Conservation (phyloP, 2,329 filamentous ascomycete genomes). For the Amphichorda felina region DNA sequence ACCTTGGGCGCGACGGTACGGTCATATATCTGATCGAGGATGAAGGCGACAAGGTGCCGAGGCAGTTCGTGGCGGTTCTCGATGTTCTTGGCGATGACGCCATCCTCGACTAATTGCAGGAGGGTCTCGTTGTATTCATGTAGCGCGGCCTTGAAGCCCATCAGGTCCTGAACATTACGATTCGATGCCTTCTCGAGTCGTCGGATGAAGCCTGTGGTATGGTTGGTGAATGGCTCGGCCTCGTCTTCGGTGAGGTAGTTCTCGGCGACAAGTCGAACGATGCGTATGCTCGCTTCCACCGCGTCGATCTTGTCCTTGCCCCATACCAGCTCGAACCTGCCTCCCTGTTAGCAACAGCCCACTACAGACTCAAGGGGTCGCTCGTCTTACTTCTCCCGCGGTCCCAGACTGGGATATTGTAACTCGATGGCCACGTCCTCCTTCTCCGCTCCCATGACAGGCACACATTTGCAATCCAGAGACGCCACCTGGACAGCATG, state of each 20-base stretch:
- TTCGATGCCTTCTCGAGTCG: constrained; percentile 64
- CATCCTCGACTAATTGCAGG: constrained; percentile 51
- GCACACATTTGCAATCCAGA: constrained; percentile 35
- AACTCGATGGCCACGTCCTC: constrained; percentile 53
- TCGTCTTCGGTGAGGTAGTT: constrained; percentile 68
- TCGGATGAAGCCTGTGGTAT: constrained; percentile 62
- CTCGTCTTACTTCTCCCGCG: constrained; percentile 49
- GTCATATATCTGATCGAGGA: constrained; percentile 80
- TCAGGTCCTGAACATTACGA: constrained; percentile 49
- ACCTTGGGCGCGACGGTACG: constrained; percentile 86
- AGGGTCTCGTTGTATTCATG: constrained; percentile 68
- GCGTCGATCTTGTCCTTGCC: constrained; percentile 72
- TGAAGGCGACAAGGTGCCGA: constrained; percentile 63
- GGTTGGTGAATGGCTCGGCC: constrained; percentile 56
- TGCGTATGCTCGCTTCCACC: constrained; percentile 58
- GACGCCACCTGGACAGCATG: constrained; percentile 47
- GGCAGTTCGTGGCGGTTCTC: constrained; percentile 57
- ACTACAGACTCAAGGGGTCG: background rate
- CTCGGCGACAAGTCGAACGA: constrained; percentile 57
- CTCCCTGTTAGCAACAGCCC: constrained; percentile 11
- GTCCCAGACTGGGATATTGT: constrained; percentile 70
- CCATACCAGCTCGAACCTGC: constrained; percentile 51
- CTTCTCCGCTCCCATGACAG: constrained; percentile 33
- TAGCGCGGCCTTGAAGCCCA: constrained; percentile 62
- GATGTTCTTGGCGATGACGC: constrained; percentile 61